These are phyloP conservation scores for Brassica rapa DNA, from an alignment of 345 rosid species.

Conservation along the genomic window DNA sequence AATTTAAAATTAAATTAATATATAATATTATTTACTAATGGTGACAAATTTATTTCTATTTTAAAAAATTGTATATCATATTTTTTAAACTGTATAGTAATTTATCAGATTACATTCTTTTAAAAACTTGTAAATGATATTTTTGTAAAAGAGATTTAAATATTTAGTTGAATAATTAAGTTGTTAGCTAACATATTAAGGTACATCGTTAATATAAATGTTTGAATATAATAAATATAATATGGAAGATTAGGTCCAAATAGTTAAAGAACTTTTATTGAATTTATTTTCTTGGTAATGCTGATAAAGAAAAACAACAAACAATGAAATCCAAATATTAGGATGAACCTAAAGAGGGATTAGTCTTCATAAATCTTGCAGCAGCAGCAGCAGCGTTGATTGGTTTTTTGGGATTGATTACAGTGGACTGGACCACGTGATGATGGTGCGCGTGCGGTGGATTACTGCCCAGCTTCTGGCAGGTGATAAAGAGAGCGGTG, in stretches of 20 bases:
- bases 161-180: neutral
- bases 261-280: neutral
- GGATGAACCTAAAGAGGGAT: neutral
- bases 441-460: slow-evolving; percentile 93
- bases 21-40: too few relatives aligned
- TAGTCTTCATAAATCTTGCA: slow-evolving; percentile 4
- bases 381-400: slow-evolving; percentile 74
- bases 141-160: too few relatives aligned
- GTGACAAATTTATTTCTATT: too few relatives aligned
- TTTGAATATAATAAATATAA: neutral
- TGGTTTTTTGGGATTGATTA: slow-evolving; percentile 89
- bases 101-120: neutral
- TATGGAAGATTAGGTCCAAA: neutral
- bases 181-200: neutral
- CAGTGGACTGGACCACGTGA: slow-evolving; percentile 88
- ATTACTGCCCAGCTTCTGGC: slow-evolving; percentile 70
- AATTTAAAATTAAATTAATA: too few relatives aligned
- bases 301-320: slow-evolving; percentile 18
- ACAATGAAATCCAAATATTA: slow-evolving; percentile 23
- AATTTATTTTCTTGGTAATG: neutral
- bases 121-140: too few relatives aligned
- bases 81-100: too few relatives aligned
- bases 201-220: neutral
- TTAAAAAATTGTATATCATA: too few relatives aligned
- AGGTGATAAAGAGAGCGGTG: slow-evolving; percentile 59